Base-by-base conservation (phyloP, 1,284 basidiomycete species). In the Albatrellus sp. region DNA sequence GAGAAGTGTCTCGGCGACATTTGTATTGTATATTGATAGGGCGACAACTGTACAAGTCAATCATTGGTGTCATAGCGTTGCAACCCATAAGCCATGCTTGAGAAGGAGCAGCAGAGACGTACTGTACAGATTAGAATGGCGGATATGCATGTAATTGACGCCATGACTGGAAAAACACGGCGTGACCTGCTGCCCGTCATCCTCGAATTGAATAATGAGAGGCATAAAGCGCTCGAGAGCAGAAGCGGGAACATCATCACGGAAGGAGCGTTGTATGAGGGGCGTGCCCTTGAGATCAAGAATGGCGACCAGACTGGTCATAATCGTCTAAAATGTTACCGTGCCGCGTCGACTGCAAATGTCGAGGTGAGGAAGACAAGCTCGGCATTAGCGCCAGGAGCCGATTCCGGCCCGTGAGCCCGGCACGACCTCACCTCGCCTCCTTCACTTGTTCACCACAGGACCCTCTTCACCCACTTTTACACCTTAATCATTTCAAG, bases 241-340 rank as follows among this genome's bases (percentile, higher is more conserved):
- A 0, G 90, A 79, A 0, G 89, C 57, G 0, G 90, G 78, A 0
- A 99, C 89, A 67, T 99, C 96, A 64, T 98, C 96, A 44, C 93
- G 77, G 67, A 98, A 98, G 0, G 90, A 88, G n/a, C 94, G 75
- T 61, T 98, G 94, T 54, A 99, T 98, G 46, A 98, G 77, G 24
- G 93, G 90, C 66, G 98, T 98, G 57, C 94, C 94, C 71, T 98
- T 98, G 64, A 98, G 78, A 64, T 98, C 94, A 57, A 97, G 84
- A 56, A 98, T 96, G 39, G 94, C 91, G 53, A 98, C 82, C 46
- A 89, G 69, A 50, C 70, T 73, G 39, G 75, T 71, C 73, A 76
- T 76, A 24, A 24, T 7, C 24, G 24, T 24, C 24, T 24, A 7
- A 7, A 24, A 24, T 24, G 3, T 3, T 24, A 24, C 24, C n/a